A percentile compares a stretch with the other conserved stretches of the same genome.
phyloP scores from a whole-genome alignment of 176 grass and related monocot species.

The Oryza meyeriana region DNA sequence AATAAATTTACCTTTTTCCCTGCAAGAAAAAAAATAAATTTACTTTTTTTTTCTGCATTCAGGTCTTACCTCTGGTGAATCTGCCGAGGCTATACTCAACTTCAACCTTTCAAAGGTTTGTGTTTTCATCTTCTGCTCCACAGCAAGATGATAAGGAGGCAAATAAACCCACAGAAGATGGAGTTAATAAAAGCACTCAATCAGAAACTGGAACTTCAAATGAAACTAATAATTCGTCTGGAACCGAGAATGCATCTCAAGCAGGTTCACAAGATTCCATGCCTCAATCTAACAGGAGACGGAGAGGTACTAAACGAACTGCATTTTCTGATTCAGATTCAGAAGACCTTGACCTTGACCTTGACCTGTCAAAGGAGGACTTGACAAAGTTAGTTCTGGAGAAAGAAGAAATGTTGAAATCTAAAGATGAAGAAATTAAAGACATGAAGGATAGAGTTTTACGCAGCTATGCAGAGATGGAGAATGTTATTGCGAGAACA shows the following conservation, averaged over 20 bases:
- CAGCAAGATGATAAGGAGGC: slow-evolving; percentile 39
- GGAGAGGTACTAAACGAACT: slow-evolving; percentile 47
- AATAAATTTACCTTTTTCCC: neutral
- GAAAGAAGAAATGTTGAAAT: slow-evolving; percentile 53
- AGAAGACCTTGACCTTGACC: slow-evolving; percentile 31
- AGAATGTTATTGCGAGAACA: slow-evolving; percentile 57
- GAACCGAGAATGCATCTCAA: slow-evolving; percentile 15
- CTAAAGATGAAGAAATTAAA: slow-evolving; percentile 57
- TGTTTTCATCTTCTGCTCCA: slow-evolving; percentile 40
- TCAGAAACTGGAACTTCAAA: slow-evolving; percentile 6
- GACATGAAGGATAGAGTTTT: slow-evolving; percentile 58
- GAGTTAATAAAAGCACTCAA: neutral
- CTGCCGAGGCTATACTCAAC: slow-evolving; percentile 6
- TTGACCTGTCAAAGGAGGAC: slow-evolving; percentile 51
- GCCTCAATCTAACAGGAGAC: slow-evolving; percentile 14
- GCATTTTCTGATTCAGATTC: slow-evolving; percentile 68
- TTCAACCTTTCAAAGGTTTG: slow-evolving; percentile 37
- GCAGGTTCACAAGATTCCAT: slow-evolving; percentile 33
- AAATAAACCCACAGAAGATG: slow-evolving; percentile 11
- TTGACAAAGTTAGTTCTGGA: slow-evolving; percentile 58
- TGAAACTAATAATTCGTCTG: neutral
- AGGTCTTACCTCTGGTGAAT: slow-evolving; percentile 7
- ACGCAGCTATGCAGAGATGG: slow-evolving; percentile 64
- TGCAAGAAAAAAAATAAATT: too few relatives aligned
- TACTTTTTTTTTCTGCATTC: slow-evolving; percentile 1